phyloP scores from a whole-genome alignment of 1,284 basidiomycete species.

The Xanthoconium separans region DNA sequence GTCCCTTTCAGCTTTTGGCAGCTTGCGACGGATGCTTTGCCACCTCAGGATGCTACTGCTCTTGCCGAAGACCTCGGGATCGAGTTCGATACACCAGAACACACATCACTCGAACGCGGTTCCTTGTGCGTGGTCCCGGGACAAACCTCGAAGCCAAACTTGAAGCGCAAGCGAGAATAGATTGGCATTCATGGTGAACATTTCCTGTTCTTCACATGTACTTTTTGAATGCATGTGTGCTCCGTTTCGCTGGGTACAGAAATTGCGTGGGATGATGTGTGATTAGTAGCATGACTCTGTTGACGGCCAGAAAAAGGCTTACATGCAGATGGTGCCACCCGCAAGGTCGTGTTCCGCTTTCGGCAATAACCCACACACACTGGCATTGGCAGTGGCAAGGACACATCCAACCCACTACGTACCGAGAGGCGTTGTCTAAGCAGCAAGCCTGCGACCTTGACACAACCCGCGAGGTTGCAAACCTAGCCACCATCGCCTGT shows the following conservation, averaged over 20 bases:
- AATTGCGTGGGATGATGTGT: too few relatives aligned
- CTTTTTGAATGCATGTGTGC: not conserved
- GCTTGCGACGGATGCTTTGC: constrained; percentile 61
- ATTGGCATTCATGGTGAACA: not conserved
- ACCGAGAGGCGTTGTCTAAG: too few relatives aligned
- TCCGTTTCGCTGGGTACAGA: not conserved
- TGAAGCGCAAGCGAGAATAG: constrained; percentile 34
- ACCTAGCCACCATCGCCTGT: too few relatives aligned
- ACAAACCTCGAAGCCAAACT: constrained; percentile 15
- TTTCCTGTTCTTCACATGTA: not conserved
- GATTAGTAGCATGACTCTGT: too few relatives aligned
- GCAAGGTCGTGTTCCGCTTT: too few relatives aligned
- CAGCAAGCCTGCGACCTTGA: too few relatives aligned
- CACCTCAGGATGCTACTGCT: constrained; percentile 58
- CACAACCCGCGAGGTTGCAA: too few relatives aligned
- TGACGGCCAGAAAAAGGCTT: too few relatives aligned
- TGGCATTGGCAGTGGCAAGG: too few relatives aligned
- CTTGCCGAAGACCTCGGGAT: constrained; percentile 75
- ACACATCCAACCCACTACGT: too few relatives aligned
- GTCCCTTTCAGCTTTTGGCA: constrained; percentile 61
- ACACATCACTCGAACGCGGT: constrained; percentile 42
- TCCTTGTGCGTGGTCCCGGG: constrained; percentile 17
- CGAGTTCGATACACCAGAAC: constrained; percentile 70
- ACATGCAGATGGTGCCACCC: too few relatives aligned
- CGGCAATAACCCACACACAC: too few relatives aligned